Base-by-base conservation (phyloP, 129 eudicot species). In the Flaveria linearis region DNA sequence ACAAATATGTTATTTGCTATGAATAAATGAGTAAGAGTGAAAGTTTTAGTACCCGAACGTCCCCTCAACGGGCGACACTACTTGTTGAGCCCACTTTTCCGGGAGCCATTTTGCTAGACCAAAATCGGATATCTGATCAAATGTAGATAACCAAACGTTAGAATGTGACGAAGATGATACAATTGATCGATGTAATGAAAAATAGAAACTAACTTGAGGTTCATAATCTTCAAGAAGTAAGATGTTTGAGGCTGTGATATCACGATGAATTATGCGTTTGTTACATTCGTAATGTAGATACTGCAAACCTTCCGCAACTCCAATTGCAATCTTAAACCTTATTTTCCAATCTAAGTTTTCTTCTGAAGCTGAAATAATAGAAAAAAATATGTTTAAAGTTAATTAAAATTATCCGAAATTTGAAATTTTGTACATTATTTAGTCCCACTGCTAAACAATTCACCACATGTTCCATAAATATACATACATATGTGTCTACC, bases 91-190 rank as follows among this genome's bases (percentile, higher is more conserved):
- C 93, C 97, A 91, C 50, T 74, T 84, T 23, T 86, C 93, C 0
- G 97, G 97, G 13, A 91, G 97, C 97, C 97, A 91, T 81, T 91
- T 91, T 68, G 93, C 97, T 42, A 91, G 76, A 69, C 97, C 97
- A 45, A 86, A 91, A 81, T 91, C 97, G 0, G 97, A 91, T 79
- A 91, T 91, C 97, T 91, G 83, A 67, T 84, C 18, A 71, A 62
- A 51, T 1, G 15, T 15, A 13, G 5, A 33, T n/a, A 53, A 30
- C 2, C 11, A 46, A 51, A 68, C 30, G 39, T 75, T 75, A 62
- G 14, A 45, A 45, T 20, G 12, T 73, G 22, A n/a, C 18, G 47
- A 23, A 41, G 23, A 11, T 39, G 18, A 36, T 71, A 56, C 47
- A 1, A 3, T 10, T 30, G 26, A 36, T 68, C 3, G 14, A 46